Evolutionary conservation across 148 eudicot species (phyloP), one percentile per base, ranked within the genome.

Genomic region (Dysphania ambrosioides): DNA sequence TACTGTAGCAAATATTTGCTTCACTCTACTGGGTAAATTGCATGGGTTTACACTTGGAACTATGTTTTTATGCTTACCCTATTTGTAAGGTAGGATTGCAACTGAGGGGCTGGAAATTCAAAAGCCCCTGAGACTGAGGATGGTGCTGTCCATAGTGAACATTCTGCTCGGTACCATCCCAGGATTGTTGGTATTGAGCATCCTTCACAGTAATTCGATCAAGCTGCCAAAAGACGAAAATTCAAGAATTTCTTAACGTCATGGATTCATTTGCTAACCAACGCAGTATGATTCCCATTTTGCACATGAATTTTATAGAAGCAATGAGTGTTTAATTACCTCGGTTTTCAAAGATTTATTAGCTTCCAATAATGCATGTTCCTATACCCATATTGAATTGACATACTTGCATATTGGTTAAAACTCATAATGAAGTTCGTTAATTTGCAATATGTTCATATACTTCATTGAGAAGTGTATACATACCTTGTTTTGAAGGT

Each of bases 11-110:
- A n/a, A n/a, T n/a, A n/a, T n/a, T n/a, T n/a, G n/a, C n/a, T n/a
- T n/a, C n/a, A n/a, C n/a, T n/a, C n/a, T n/a, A n/a, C n/a, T n/a
- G 5, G 3, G 40, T 36, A 36, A 47, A 16, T 47, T 24, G 34
- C 64, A 59, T 12, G 19, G 64, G 35, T 8, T 2, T 59, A 29
- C 10, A 27, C 13, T 5, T 61, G 31, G 18, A 19, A 19, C 4
- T 32, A 8, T n/a, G 6, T 0, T 8, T 65, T 36, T 1, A 12
- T 8, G 68, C 38, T 31, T 88, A 93, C 98, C 98, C 98, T 29
- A 90, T 84, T 80, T 93, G 95, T 74, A 91, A 76, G 72, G 74
- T 82, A 75, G 94, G 82, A 74, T 85, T 85, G 88, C 97, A 93
- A 9, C 78, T 91, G 0, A 91, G 66, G 65, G 94, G 86, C 70